These are phyloP conservation scores for Cryptosporidium ubiquitum DNA, from an alignment of 169 alveolate genomes.

Conservation along the genomic window DNA sequence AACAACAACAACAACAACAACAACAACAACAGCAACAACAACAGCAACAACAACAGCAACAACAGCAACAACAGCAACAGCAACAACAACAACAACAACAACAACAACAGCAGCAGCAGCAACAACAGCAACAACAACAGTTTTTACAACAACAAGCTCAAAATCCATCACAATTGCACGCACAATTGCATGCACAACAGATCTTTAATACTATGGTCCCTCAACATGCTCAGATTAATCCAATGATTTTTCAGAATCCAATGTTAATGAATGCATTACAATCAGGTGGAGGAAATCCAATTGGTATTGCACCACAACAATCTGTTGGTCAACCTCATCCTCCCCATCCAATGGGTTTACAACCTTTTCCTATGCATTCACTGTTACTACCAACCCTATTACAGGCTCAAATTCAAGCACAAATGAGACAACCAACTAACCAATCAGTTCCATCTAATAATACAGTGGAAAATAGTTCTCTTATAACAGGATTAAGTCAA, in stretches of 20 bases:
- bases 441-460: not conserved
- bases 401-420: constrained; percentile 49
- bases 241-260: constrained; percentile 51
- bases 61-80: not conserved
- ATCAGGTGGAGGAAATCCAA: constrained; percentile 21
- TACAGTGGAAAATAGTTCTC: not conserved
- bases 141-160: not conserved
- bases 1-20: constrained; percentile 5
- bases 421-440: not conserved
- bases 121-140: constrained; percentile 2
- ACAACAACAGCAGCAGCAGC: not conserved
- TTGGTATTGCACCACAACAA: constrained; percentile 25
- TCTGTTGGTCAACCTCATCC: not conserved
- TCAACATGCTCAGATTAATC: constrained; percentile 41
- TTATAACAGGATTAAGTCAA: not conserved
- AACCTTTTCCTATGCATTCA: constrained; percentile 61
- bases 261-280: constrained; percentile 14
- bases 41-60: constrained; percentile 1
- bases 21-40: constrained; percentile 2
- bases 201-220: constrained; percentile 7
- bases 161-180: not conserved
- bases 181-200: constrained; percentile 45
- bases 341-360: constrained; percentile 24
- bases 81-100: not conserved
- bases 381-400: constrained; percentile 39